Base-by-base conservation (phyloP, 345 rosid genomes). In the Hirschfeldia incana region DNA sequence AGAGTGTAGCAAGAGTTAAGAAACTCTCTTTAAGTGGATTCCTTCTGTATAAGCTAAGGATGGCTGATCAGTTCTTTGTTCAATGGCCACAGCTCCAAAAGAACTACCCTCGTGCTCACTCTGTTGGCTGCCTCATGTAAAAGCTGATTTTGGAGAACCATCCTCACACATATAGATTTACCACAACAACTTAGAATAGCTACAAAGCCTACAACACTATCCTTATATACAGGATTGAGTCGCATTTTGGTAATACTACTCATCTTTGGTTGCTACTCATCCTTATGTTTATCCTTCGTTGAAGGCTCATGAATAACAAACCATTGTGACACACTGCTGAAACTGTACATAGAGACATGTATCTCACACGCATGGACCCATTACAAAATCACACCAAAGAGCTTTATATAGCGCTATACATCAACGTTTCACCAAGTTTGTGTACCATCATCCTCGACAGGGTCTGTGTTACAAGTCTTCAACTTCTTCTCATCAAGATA, bases 1-100 rank as follows among this genome's bases (percentile, higher is more conserved):
- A 95, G 89, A 93, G 98, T 80, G 91, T 93, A 76, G 98, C 97
- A 60, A 90, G 98, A 85, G 99, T 91, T 33, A 90, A 70, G 59
- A 89, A 85, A 85, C 93, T 95, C 26, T 95, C 99, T 12, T 79
- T 91, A 73, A 95, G 97, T 82, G 98, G 97, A 34, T 82, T 91
- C 80, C 85, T 93, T 44, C 93, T 93, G 5, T 91, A 93, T 87
- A 89, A 88, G 73, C 84, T 90, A 6, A 74, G 84, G 16, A 84
- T 95, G 65, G 98, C 94, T 28, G 99, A 95, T 87, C 90, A 89
- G 67, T 88, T 93, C 82, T 93, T 81, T 75, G 97, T 93, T 76
- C 98, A 94, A 51, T 94, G 98, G 98, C 93, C 98, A 5, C 90
- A 90, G 34, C 84, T 91, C 26, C 90, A 86, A 79, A 85, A 79